phyloP scores from a whole-genome alignment of 352 stramenopile genomes.

The Peronospora tabacina region DNA sequence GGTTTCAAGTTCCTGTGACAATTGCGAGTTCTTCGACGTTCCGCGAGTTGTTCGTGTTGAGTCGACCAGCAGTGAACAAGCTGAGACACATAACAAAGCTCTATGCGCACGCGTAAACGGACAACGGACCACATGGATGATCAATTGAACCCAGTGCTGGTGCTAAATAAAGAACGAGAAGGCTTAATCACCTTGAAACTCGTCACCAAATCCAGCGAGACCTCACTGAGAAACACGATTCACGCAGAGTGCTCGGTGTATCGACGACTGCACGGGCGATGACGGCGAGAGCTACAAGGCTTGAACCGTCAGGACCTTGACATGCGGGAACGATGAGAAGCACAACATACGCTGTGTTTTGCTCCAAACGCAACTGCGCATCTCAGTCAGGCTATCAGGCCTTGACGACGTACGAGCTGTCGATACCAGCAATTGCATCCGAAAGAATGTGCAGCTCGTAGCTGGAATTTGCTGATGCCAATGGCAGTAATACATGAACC shows the following conservation, averaged over 20 bases:
- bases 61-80: too few relatives aligned
- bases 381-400: not conserved
- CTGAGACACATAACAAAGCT: too few relatives aligned
- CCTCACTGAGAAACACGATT: conserved; percentile 42
- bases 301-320: conserved; percentile 13
- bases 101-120: too few relatives aligned
- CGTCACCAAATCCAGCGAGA: conserved; percentile 55
- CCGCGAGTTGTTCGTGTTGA: too few relatives aligned
- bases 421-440: conserved; percentile 47
- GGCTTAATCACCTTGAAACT: conserved; percentile 54
- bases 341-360: conserved; percentile 8
- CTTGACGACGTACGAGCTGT: conserved; percentile 21
- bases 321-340: conserved; percentile 35
- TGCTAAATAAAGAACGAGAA: conserved; percentile 37
- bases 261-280: conserved; percentile 50
- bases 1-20: too few relatives aligned
- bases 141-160: too few relatives aligned
- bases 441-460: conserved; percentile 40
- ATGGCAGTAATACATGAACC: conserved; percentile 27
- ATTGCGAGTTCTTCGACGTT: too few relatives aligned
- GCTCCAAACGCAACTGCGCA: too few relatives aligned
- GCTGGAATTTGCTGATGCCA: conserved; percentile 11
- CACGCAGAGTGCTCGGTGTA: conserved; percentile 38
- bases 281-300: conserved; percentile 33
- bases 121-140: too few relatives aligned